Conservation (phyloP, 129 eudicot genomes). For the Chrysanthemum makinoi region DNA sequence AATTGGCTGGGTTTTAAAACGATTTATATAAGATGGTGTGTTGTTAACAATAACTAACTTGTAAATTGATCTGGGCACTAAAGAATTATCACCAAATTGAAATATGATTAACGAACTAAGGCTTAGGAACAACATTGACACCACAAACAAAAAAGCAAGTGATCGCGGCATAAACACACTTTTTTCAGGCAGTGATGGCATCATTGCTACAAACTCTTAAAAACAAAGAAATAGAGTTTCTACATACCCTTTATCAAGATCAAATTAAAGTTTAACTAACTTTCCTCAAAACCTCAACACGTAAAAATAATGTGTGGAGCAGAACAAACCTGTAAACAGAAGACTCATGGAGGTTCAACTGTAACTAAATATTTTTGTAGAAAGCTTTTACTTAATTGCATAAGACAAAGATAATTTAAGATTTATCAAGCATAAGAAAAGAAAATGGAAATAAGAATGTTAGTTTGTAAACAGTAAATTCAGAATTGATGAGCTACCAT, state of each 20-base stretch:
- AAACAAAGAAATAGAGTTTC: background rate
- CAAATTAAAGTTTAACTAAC: too few species aligned
- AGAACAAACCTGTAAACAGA: background rate
- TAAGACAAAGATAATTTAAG: background rate
- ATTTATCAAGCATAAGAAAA: background rate
- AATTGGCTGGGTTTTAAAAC: conserved; percentile 7
- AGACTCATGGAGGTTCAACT: background rate
- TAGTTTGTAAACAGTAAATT: background rate
- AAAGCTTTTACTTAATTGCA: background rate
- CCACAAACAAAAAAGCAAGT: conserved; percentile 40
- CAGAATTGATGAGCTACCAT: conserved; percentile 30
- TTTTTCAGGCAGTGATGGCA: conserved; percentile 41
- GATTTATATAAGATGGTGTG: conserved; percentile 21
- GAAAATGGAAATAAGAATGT: conserved; percentile 4
- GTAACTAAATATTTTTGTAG: too few species aligned
- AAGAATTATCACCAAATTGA: conserved; percentile 38
- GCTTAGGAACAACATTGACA: conserved; percentile 46
- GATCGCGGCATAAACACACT: conserved; percentile 37
- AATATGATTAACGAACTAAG: conserved; percentile 40
- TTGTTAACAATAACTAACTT: conserved; percentile 31
- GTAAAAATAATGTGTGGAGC: too few species aligned
- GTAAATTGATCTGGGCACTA: conserved; percentile 40
- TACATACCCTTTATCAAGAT: background rate
- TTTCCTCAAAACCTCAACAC: too few species aligned
- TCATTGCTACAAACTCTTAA: conserved; percentile 5